Evolutionary conservation across 2,329 filamentous ascomycete species (phyloP), one percentile per base, ranked within the genome.

Genomic region (Remersonia thermophila): DNA sequence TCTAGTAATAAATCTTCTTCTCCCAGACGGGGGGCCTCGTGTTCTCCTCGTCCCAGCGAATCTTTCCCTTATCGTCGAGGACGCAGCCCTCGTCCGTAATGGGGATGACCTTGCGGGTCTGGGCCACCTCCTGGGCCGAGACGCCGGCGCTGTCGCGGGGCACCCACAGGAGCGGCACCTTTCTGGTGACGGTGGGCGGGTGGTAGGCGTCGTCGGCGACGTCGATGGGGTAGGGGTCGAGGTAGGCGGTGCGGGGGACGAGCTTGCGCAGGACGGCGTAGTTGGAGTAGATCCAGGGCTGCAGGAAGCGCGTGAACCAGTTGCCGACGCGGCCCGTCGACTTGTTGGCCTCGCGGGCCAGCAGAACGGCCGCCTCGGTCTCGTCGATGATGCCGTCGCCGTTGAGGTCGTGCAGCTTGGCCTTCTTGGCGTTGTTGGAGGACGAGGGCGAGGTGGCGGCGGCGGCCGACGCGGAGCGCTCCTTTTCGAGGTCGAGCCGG

Each of bases 21-120:
- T 52, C 49, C 55, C 55, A 59, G 1, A 60, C 48, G 2, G 57
- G 57, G 11, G 56, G 56, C 14, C 54, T 40, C 6, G 51, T 48
- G 3, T 43, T 39, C 41, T 59, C 55, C 17, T 44, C 47, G 27
- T 60, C 57, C 57, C 57, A 60, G 2, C 47, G 45, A 12, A 60
- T 38, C 36, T 55, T 51, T 55, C 77, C 77, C 61, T 84, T 81
- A 48, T 82, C 80, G 49, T 81, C 68, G 34, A 89, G 59, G 33
- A 61, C 69, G 30, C 80, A 80, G 13, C 78, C 80, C 46, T 84
- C 80, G 47, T 94, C 85, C 0, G 82, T 87, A 45, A 93, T 89
- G 1, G 78, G 73, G 20, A 85, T 82, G 23, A 83, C 70, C 49
- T 71, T 73, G 46, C 65, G 65, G 1, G 81, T 82, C 49, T 91